phyloP scores from a whole-genome alignment of 305 asterid genomes.

The Fraxinus greggii region DNA sequence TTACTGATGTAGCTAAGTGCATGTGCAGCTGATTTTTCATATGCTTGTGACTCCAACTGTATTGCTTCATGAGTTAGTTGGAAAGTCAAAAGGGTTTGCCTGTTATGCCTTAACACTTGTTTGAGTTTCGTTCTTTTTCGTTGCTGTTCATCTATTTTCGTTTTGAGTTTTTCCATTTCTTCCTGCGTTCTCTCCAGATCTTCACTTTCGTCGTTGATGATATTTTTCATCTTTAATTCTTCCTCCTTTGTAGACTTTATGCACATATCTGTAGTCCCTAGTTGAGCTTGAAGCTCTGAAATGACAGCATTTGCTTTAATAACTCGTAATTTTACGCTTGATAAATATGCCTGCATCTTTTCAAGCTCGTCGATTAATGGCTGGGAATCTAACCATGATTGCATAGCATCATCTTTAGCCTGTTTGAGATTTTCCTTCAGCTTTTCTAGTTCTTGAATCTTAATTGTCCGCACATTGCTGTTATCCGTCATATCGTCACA shows the following conservation, averaged over 20 bases:
- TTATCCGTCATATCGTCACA: neutral
- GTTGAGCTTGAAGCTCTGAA: constrained; percentile 45
- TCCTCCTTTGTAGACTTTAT: constrained; percentile 45
- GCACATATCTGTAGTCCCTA: constrained; percentile 31
- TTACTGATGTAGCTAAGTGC: constrained; percentile 37
- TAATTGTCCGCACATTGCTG: constrained; percentile 5
- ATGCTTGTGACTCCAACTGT: constrained; percentile 46
- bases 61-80: constrained; percentile 51
- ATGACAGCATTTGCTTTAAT: constrained; percentile 24
- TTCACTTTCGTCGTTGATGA: constrained; percentile 36
- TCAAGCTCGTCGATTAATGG: constrained; percentile 63
- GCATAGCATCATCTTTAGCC: constrained; percentile 64
- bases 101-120: constrained; percentile 35
- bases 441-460: constrained; percentile 36
- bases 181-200: constrained; percentile 39
- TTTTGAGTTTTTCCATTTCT: constrained; percentile 44
- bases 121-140: constrained; percentile 40
- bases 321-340: constrained; percentile 28
- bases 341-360: constrained; percentile 48
- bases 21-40: constrained; percentile 43
- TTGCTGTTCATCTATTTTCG: constrained; percentile 42
- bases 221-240: constrained; percentile 31
- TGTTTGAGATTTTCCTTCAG: constrained; percentile 42
- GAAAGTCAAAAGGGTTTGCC: constrained; percentile 50
- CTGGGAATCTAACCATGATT: constrained; percentile 67